Base-by-base conservation (phyloP, 306 rosid genomes). In the Erythrophleum fordii region DNA sequence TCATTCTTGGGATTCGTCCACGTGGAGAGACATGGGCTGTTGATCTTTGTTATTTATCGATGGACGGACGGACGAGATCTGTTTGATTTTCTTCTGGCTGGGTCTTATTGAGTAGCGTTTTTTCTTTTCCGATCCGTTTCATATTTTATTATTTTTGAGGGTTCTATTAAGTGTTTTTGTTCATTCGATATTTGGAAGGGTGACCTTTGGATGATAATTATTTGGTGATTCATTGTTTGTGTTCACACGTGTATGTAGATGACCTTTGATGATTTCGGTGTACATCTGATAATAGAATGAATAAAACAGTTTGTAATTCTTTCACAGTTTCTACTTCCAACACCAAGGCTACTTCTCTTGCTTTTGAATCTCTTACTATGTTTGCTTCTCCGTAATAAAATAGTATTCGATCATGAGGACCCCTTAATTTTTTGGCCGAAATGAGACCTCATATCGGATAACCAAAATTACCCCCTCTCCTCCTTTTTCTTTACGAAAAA, bases 251-350 rank as follows among this genome's bases (percentile, higher is more conserved):
- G 89, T 83, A 85, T 87, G 91, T 90, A 90, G 88, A 86, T 88
- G 90, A 90, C 84, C 84, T 28, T 29, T 69, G 69, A 84, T 69
- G 70, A 84, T 87, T 90, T 87, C 83, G 26, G 82, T 92, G 95
- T 90, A 92, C 80, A 92, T 91, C 92, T 76, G 64, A 76, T 86
- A 84, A 76, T 90, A 85, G 79, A 81, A 69, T 69, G 72, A 90
- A 92, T 89, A 90, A 92, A 88, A 89, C 55, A 42, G 85, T 85
- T 85, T 85, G 89, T 70, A 86, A 90, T 89, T 92, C 90, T 90
- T 90, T 86, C 13, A 62, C 46, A 2, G 6, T 62, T 10, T 6
- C 1, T 29, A 41, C 28, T 28, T 55, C 14, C 60, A 22, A 51
- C 26, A n/a, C 8, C 8, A 2, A 7, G 42, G 22, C 69, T n/a